Conservation (phyloP, 441 rosid species). For the Gossypium davidsonii region DNA sequence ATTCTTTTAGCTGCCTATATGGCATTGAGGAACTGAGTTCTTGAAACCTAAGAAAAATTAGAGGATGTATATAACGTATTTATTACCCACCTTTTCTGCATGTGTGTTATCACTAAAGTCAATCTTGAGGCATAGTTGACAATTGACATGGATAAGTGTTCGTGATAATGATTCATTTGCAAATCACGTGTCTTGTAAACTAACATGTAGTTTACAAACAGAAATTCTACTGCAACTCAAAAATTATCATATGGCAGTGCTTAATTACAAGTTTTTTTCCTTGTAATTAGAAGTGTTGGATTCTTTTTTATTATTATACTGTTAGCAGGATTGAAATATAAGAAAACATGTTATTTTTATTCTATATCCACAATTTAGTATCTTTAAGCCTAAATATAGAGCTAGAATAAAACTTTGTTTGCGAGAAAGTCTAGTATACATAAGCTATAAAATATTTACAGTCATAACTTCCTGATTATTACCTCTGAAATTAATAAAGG, state of each 20-base stretch:
- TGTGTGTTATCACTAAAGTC: neutral
- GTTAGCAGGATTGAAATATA: neutral
- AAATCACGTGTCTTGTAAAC: neutral
- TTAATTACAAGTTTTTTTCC: neutral
- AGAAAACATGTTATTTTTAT: neutral
- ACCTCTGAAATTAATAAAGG: neutral
- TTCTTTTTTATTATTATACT: neutral
- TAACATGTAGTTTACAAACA: neutral
- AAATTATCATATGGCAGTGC: neutral
- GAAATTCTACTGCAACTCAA: neutral
- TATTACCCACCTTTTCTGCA: neutral
- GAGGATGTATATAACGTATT: neutral
- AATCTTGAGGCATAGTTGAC: neutral
- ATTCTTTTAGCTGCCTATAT: neutral
- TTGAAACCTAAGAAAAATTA: neutral
- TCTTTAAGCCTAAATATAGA: neutral
- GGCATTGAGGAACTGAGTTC: neutral
- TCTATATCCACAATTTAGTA: neutral
- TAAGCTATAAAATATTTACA: neutral
- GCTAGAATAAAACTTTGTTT: neutral
- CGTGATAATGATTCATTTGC: neutral
- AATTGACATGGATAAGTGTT: too few species aligned
- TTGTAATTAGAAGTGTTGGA: neutral
- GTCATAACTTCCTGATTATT: neutral
- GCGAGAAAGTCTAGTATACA: neutral